These are phyloP conservation scores for Amoebophrya sp. DNA, from an alignment of 169 alveolate species.

Conservation along the genomic window DNA sequence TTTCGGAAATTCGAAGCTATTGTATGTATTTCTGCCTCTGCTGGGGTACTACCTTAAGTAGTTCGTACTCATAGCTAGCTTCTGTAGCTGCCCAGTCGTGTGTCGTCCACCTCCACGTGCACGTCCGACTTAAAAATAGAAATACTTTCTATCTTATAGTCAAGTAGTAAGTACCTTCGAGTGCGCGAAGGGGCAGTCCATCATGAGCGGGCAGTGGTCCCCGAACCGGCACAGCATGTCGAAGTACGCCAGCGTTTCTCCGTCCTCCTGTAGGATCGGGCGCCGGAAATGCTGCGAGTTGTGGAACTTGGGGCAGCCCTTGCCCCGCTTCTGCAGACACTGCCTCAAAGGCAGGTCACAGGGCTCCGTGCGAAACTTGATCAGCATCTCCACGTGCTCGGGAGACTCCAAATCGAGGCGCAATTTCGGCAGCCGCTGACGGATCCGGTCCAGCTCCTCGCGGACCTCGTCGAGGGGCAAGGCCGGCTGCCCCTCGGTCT, in stretches of 20 bases:
- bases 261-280: neutral
- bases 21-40: no score
- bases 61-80: no score
- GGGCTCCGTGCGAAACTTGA: neutral
- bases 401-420: neutral
- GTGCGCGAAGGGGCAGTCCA: neutral
- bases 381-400: neutral
- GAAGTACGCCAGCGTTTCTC: neutral
- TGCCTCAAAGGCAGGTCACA: neutral
- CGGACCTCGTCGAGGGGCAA: neutral
- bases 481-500: no score
- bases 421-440: neutral
- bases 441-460: neutral
- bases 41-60: no score
- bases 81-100: no score
- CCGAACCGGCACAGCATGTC: neutral
- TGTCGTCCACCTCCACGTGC: no score
- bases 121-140: no score
- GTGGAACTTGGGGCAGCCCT: neutral
- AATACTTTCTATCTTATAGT: neutral
- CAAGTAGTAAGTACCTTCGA: neutral
- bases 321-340: neutral
- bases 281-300: neutral
- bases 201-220: neutral
- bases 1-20: no score